phyloP scores from a whole-genome alignment of 768 basidiomycete species.

The Suillus subaureus region DNA sequence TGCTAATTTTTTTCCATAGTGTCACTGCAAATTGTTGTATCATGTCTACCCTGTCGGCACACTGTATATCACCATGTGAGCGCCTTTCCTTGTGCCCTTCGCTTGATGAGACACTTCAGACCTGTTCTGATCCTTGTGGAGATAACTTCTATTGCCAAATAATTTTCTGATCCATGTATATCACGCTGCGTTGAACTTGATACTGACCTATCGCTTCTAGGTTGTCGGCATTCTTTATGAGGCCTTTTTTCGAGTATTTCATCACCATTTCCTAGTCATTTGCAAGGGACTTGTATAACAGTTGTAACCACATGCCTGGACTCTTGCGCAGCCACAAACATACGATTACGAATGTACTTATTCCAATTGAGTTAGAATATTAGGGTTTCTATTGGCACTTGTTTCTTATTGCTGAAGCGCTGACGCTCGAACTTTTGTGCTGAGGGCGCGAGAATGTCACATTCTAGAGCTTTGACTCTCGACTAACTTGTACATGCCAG shows the following conservation, averaged over 20 bases:
- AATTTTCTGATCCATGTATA: neutral
- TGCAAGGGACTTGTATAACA: neutral
- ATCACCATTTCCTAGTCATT: neutral
- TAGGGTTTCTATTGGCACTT: neutral
- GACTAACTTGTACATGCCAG: too few species aligned
- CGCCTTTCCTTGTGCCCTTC: neutral
- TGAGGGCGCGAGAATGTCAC: neutral
- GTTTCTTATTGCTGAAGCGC: neutral
- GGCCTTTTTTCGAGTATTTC: neutral
- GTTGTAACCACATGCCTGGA: neutral
- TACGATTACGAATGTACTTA: neutral
- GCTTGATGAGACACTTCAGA: conserved; percentile 12
- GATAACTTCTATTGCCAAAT: conserved; percentile 8
- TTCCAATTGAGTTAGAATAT: neutral
- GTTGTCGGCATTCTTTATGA: conserved; percentile 2
- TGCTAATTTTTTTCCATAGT: conserved; percentile 17
- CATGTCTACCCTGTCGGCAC: neutral
- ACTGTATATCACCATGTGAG: conserved; percentile 12
- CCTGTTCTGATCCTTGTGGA: conserved; percentile 15
- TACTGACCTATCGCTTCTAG: conserved; percentile 1
- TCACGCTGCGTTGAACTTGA: neutral
- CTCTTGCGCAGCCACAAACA: neutral
- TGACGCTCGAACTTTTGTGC: neutral
- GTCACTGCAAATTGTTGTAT: neutral
- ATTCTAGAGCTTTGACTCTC: neutral